phyloP scores from a whole-genome alignment of 345 rosid species.

The Euphorbia peplus region DNA sequence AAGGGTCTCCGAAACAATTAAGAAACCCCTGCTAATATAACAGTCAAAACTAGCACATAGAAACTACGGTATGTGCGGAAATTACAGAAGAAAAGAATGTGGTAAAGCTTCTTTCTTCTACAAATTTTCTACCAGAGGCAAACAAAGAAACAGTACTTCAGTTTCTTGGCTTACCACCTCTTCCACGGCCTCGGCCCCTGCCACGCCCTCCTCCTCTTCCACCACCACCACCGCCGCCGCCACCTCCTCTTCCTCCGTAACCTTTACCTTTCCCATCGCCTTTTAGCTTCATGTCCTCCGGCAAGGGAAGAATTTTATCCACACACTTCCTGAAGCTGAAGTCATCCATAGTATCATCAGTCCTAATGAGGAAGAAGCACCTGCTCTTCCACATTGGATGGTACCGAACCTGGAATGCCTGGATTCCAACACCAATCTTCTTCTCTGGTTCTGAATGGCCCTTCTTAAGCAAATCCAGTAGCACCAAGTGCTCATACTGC shows the following conservation, averaged over 20 bases:
- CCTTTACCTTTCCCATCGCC: slow-evolving; percentile 42
- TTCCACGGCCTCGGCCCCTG: too few species aligned
- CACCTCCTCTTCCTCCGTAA: slow-evolving; percentile 50
- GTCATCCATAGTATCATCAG: slow-evolving; percentile 69
- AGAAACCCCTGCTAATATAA: slow-evolving; percentile 1
- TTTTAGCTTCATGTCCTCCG: slow-evolving; percentile 72
- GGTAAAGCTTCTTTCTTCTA: not conserved
- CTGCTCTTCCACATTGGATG: slow-evolving; percentile 77
- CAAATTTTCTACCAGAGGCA: not conserved
- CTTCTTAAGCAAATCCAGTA: slow-evolving; percentile 72
- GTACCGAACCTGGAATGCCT: slow-evolving; percentile 62
- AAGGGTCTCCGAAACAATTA: too few species aligned
- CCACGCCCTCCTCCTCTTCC: slow-evolving; percentile 15
- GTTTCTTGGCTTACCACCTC: slow-evolving; percentile 21
- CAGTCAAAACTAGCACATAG: slow-evolving; percentile 13
- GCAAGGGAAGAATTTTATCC: slow-evolving; percentile 77
- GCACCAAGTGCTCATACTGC: slow-evolving; percentile 79
- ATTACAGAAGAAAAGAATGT: not conserved
- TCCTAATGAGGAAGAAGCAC: slow-evolving; percentile 81
- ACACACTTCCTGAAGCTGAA: slow-evolving; percentile 98
- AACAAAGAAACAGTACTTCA: not conserved
- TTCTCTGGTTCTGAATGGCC: slow-evolving; percentile 77
- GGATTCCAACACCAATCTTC: slow-evolving; percentile 75
- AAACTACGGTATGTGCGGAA: too few species aligned
- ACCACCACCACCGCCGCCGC: too few species aligned